phyloP scores from a whole-genome alignment of 2,329 filamentous ascomycete genomes.

The Aspergillus fijiensis region DNA sequence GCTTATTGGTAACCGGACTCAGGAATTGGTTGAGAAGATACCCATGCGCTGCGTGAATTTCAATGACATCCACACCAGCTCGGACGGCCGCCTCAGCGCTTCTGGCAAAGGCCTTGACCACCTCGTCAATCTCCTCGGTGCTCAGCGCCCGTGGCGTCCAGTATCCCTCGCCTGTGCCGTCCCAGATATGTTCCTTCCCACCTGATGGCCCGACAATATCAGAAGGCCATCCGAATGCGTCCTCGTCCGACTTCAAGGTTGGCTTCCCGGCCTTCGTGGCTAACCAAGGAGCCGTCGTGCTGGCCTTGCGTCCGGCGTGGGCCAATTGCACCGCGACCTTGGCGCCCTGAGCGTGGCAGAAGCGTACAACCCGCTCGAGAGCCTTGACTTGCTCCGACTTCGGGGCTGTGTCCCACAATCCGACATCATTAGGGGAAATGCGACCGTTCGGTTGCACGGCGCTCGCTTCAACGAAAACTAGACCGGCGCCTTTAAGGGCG shows the following conservation, averaged over 20 bases:
- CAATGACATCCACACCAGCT: conserved; percentile 73
- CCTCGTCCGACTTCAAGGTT: conserved; percentile 45
- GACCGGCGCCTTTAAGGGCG: conserved; percentile 68
- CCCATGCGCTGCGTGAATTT: conserved; percentile 76
- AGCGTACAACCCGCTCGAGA: conserved; percentile 66
- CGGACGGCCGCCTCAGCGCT: conserved; percentile 60
- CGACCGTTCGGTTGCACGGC: conserved; percentile 72
- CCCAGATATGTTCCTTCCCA: conserved; percentile 55
- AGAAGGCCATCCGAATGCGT: conserved; percentile 54
- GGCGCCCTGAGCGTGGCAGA: conserved; percentile 73
- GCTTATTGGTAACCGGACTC: conserved; percentile 65
- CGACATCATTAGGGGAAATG: conserved; percentile 62
- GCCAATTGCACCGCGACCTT: conserved; percentile 76
- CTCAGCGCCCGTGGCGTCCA: conserved; percentile 66
- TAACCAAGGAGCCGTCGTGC: conserved; percentile 53
- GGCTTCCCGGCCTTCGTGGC: conserved; percentile 21
- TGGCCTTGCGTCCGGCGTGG: conserved; percentile 70
- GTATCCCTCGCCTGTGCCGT: conserved; percentile 60
- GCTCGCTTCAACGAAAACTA: conserved; percentile 76
- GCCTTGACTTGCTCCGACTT: conserved; percentile 64
- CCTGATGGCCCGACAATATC: conserved; percentile 45
- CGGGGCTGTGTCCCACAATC: conserved; percentile 72
- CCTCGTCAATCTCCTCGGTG: conserved; percentile 61
- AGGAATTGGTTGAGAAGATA: conserved; percentile 72
- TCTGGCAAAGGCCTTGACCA: conserved; percentile 62